These are phyloP conservation scores for Collybia mongolica DNA, from an alignment of 768 basidiomycete genomes.

Conservation along the genomic window DNA sequence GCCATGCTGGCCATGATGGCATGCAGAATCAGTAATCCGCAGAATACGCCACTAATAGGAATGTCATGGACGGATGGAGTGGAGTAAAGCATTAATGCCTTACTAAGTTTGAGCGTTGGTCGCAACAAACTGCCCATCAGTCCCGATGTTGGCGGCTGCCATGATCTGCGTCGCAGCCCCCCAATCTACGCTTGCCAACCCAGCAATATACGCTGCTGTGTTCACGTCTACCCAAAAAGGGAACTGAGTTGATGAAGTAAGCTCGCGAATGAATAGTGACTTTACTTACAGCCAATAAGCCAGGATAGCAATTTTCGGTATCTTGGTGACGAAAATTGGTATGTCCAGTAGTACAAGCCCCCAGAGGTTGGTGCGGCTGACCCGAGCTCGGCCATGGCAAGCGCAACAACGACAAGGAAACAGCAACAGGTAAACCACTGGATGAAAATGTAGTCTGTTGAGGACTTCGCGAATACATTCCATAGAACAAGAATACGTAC, in stretches of 20 bases:
- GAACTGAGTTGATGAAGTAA: neutral
- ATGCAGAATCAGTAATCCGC: slow-evolving; percentile 61
- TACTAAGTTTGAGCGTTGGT: slow-evolving; percentile 47
- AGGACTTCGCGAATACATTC: neutral
- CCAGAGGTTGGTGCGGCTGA: slow-evolving; percentile 80
- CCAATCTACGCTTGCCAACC: slow-evolving; percentile 63
- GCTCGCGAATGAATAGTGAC: slow-evolving; percentile 1
- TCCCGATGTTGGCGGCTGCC: slow-evolving; percentile 62
- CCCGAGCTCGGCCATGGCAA: slow-evolving; percentile 70
- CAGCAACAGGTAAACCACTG: slow-evolving; percentile 66
- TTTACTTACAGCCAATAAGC: slow-evolving; percentile 64
- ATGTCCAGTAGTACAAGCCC: slow-evolving; percentile 74
- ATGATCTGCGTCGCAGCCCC: slow-evolving; percentile 63
- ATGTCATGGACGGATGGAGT: neutral
- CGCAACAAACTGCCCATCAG: slow-evolving; percentile 35
- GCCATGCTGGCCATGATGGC: slow-evolving; percentile 66
- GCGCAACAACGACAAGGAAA: slow-evolving; percentile 61
- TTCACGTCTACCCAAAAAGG: slow-evolving; percentile 35
- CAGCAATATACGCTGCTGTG: slow-evolving; percentile 49
- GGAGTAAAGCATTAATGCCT: slow-evolving; percentile 13
- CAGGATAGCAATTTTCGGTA: slow-evolving; percentile 63
- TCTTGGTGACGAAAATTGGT: slow-evolving; percentile 53
- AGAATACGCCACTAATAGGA: slow-evolving; percentile 57
- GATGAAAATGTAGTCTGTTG: slow-evolving; percentile 18
- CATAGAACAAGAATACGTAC: slow-evolving; percentile 28